Evolutionary conservation across 2,329 filamentous ascomycete species (phyloP), one percentile per base, ranked within the genome.

Genomic region (Westerdykella sp.): DNA sequence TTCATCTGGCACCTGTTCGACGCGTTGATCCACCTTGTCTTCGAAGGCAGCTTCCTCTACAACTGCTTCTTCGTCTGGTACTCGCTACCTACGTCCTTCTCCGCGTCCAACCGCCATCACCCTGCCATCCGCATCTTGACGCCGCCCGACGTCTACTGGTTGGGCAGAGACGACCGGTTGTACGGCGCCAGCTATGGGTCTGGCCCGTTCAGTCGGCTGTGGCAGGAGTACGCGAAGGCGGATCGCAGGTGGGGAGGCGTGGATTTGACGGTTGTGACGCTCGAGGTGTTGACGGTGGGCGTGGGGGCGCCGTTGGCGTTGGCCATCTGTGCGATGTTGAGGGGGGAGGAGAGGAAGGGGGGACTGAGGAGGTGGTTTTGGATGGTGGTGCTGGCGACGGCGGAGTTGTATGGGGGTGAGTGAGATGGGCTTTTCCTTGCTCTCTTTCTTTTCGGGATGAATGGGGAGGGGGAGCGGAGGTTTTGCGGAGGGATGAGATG

Each of bases 1-100:
- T 95, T 95, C 76, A 79, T 94, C 69, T 96, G 91, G 91, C 90
- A 96, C 72, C 78, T 87, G 31, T 94, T 95, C 70, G 90, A 96
- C 67, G 87, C 87, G 25, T 77, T 96, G 35, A 91, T 35, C 59
- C 93, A 98, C 72, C 81, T 94, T 68, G 74, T 88, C 65, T 85
- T 97, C 64, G 91, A 97, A 71, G 90, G 88, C 42, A 84, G 81
- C 59, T 97, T 88, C 69, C 80, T 96, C 18, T 96, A 89, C 75
- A 87, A 95, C 71, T 95, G 87, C 73, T 94, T 97, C 77, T 91
- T 89, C 76, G 76, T 76, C 53, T 81, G 73, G 57, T 68, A 69
- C 38, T 57, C 66, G 15, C 63, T 78, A 32, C 67, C 72, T 6
- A 65, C 66, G 32, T 54, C 53, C 32, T 65, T 66, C 44, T 55